phyloP scores from a whole-genome alignment of 768 basidiomycete genomes.

The Amyloporia xantha region DNA sequence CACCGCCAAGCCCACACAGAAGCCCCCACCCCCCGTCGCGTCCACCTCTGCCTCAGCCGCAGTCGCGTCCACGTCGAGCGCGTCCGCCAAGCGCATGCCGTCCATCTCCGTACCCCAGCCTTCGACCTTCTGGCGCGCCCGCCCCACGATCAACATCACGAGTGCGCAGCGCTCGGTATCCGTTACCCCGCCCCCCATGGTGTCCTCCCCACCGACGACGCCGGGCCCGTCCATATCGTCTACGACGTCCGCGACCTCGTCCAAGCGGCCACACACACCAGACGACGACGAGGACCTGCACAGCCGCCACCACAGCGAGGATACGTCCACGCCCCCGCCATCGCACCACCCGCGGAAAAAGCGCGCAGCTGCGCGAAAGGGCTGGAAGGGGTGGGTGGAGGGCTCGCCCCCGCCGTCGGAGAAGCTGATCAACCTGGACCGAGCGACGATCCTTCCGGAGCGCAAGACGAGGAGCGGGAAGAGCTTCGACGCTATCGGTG shows the following conservation, averaged over 20 bases:
- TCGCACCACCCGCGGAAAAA: slow-evolving; percentile 39
- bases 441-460: slow-evolving; percentile 62
- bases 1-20: slow-evolving; percentile 20
- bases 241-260: slow-evolving; percentile 68
- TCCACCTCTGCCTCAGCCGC: slow-evolving; percentile 16
- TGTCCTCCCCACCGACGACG: slow-evolving; percentile 63
- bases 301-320: slow-evolving; percentile 18
- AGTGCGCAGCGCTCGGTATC: slow-evolving; percentile 65
- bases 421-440: slow-evolving; percentile 78
- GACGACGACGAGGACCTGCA: slow-evolving; percentile 25
- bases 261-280: slow-evolving; percentile 74
- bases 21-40: slow-evolving; percentile 13
- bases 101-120: slow-evolving; percentile 21
- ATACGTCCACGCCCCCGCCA: slow-evolving; percentile 17
- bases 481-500: slow-evolving; percentile 74
- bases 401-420: slow-evolving; percentile 75
- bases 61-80: slow-evolving; percentile 11
- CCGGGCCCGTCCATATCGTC: slow-evolving; percentile 73
- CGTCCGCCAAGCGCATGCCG: slow-evolving; percentile 14
- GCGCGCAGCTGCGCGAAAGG: slow-evolving; percentile 60
- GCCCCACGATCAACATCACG: slow-evolving; percentile 70
- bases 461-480: slow-evolving; percentile 79
- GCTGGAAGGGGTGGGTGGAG: slow-evolving; percentile 91
- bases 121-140: slow-evolving; percentile 58
- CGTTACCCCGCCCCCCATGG: slow-evolving; percentile 66